Evolutionary conservation across 768 basidiomycete genomes (phyloP).

Genomic region (Pulveroboletus ravenelii): DNA sequence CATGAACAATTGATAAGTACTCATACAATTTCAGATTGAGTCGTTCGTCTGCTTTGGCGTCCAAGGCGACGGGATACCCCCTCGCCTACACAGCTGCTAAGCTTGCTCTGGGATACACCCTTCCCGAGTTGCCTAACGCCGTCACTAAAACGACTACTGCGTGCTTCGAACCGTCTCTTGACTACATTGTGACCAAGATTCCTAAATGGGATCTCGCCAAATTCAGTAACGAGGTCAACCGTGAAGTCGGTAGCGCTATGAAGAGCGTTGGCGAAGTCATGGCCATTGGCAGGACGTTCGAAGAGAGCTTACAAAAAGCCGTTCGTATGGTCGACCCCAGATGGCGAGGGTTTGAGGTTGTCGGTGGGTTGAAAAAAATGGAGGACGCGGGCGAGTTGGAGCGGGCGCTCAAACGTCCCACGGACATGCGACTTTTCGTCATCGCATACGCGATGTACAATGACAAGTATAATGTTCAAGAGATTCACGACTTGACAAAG

Average conservation of each 20-base stretch:
- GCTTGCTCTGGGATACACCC: constrained; percentile 94
- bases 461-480: constrained; percentile 84
- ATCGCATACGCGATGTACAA: constrained; percentile 98
- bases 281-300: constrained; percentile 99
- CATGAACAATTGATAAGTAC: not conserved
- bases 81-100: constrained; percentile 99
- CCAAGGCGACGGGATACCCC: constrained; percentile 98
- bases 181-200: constrained; percentile 99
- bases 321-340: constrained; percentile 96
- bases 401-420: constrained; percentile 71
- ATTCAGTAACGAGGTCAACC: constrained; percentile 89
- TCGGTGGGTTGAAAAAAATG: constrained; percentile 80
- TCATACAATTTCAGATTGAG: constrained; percentile 44
- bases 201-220: constrained; percentile 99
- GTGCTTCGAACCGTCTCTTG: constrained; percentile 97
- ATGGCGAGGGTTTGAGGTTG: constrained; percentile 97
- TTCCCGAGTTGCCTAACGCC: constrained; percentile 96
- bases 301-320: constrained; percentile 97
- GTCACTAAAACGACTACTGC: constrained; percentile 99
- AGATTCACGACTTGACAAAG: constrained; percentile 90
- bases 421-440: constrained; percentile 94
- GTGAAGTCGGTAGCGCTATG: constrained; percentile 96
- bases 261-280: constrained; percentile 99
- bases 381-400: constrained; percentile 66
- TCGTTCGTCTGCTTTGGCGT: constrained; percentile 92